Evolutionary conservation across 2,329 filamentous ascomycete genomes (phyloP).

Genomic region (Arachnopeziza araneosa): DNA sequence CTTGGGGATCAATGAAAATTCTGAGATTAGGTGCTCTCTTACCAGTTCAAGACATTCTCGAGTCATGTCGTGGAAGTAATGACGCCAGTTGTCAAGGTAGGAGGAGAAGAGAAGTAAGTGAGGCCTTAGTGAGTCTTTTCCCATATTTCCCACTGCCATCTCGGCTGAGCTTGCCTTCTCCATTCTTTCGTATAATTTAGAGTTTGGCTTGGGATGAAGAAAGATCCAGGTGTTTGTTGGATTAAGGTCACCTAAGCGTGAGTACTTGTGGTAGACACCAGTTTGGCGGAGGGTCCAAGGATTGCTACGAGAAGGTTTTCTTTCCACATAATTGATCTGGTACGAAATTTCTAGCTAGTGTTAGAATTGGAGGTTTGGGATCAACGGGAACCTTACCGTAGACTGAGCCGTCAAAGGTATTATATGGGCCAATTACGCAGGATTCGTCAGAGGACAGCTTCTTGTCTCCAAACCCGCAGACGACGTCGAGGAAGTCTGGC

Average conservation of each 20-base stretch:
- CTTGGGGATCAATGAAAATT: not conserved
- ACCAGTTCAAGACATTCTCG: conserved; percentile 3
- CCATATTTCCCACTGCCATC: no score
- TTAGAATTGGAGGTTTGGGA: no score
- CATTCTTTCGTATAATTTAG: no score
- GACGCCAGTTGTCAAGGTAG: conserved; percentile 29
- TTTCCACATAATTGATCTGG: conserved; percentile 28
- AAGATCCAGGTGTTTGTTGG: no score
- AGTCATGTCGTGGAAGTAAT: conserved; percentile 13
- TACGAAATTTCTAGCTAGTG: conserved; percentile 24
- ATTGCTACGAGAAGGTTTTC: conserved; percentile 13
- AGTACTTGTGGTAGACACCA: conserved; percentile 3
- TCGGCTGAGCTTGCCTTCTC: no score
- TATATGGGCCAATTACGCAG: not conserved
- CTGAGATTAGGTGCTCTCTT: not conserved
- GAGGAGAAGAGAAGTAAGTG: conserved; percentile 28
- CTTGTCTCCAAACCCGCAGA: conserved; percentile 6
- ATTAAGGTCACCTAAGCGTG: no score
- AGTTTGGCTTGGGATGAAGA: no score
- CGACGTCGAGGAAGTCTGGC: conserved; percentile 1
- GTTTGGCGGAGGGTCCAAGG: conserved; percentile 6
- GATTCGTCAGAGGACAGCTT: conserved; percentile 1
- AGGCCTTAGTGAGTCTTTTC: no score
- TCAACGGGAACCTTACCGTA: not conserved
- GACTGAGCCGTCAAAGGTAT: not conserved